Evolutionary conservation across 345 rosid genomes (phyloP).

Genomic region (Syzygium grande): DNA sequence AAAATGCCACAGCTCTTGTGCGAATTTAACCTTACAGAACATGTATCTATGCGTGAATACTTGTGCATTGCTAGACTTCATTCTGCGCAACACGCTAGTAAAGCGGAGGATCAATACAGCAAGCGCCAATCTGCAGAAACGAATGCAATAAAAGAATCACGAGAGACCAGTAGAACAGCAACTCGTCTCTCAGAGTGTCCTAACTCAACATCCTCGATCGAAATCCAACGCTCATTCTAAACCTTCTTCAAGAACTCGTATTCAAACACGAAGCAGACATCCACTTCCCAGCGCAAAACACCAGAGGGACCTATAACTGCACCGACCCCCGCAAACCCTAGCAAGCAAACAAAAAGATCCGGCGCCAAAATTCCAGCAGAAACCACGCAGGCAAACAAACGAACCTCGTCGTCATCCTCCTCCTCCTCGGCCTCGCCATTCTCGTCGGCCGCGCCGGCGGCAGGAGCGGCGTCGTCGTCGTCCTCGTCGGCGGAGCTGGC

Average conservation of each 20-base stretch:
- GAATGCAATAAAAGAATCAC: background rate
- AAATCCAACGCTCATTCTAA: background rate
- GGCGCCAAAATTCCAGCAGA: background rate
- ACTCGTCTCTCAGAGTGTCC: background rate
- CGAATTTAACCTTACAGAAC: background rate
- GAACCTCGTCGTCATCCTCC: constrained; percentile 26
- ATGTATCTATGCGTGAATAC: background rate
- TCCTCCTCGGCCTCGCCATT: background rate
- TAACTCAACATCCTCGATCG: background rate
- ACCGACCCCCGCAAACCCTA: background rate
- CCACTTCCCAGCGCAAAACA: background rate
- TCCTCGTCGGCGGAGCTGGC: constrained; percentile 68
- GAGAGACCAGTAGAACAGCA: background rate
- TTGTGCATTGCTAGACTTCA: background rate
- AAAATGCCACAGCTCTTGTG: background rate
- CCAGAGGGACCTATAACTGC: background rate
- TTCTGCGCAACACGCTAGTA: background rate
- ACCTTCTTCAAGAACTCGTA: background rate
- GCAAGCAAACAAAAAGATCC: background rate
- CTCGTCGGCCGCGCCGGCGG: constrained; percentile 35
- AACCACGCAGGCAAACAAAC: background rate
- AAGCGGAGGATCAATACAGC: background rate
- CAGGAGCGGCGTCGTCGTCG: constrained; percentile 15
- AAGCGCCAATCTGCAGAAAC: background rate
- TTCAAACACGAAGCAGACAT: background rate